Conservation (phyloP, 1,139 yeast genomes). For the Meyerozyma guilliermondii region DNA sequence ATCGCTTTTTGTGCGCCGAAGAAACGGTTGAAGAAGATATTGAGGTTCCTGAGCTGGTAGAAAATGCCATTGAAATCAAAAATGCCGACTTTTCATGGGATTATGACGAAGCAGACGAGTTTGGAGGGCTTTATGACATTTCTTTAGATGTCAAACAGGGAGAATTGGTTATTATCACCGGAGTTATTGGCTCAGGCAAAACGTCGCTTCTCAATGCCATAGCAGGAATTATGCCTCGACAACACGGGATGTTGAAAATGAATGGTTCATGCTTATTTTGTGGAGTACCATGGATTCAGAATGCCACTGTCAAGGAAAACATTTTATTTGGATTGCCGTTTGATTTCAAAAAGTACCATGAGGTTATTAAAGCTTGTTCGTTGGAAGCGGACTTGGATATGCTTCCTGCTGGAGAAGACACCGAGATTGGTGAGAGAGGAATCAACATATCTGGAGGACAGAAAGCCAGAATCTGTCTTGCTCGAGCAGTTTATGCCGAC, state of each 20-base stretch:
- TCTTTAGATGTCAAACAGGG: conserved; percentile 22
- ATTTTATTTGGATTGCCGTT: conserved; percentile 33
- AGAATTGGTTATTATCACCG: conserved; percentile 37
- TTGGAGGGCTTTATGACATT: conserved; percentile 25
- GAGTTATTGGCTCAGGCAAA: conserved; percentile 39
- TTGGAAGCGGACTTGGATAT: conserved; percentile 32
- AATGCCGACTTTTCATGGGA: conserved; percentile 32
- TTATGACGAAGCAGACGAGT: conserved; percentile 10
- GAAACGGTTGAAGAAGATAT: conserved; percentile 8
- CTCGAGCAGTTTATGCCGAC: conserved; percentile 36
- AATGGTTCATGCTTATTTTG: conserved; percentile 28
- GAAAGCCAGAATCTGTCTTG: conserved; percentile 38
- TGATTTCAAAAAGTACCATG: conserved; percentile 23
- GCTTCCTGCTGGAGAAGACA: conserved; percentile 32
- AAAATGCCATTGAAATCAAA: conserved; percentile 17
- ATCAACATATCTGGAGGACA: conserved; percentile 41
- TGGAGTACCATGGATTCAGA: conserved; percentile 40
- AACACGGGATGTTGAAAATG: conserved; percentile 20
- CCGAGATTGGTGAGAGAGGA: conserved; percentile 43
- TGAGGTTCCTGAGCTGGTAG: neutral
- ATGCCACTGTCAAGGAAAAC: conserved; percentile 39
- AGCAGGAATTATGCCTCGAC: conserved; percentile 32
- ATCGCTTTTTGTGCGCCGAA: conserved; percentile 7
- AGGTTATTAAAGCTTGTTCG: conserved; percentile 33
- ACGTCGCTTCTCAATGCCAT: conserved; percentile 34